phyloP scores from a whole-genome alignment of 1,139 yeast species.

The Hemisphaericaspora subhashii region DNA sequence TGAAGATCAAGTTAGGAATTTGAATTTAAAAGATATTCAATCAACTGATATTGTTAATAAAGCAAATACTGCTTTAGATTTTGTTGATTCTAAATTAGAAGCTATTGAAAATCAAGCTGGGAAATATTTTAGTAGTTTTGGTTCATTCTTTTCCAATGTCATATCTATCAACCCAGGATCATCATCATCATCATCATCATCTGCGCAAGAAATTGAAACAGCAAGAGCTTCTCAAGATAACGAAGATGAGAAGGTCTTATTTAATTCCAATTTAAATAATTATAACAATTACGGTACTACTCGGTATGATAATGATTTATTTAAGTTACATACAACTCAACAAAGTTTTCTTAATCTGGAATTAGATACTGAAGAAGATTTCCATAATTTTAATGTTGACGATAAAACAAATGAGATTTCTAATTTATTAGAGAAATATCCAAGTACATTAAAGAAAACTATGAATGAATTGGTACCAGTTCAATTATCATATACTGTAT shows the following conservation, averaged over 20 bases:
- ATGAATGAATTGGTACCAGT: constrained; percentile 72
- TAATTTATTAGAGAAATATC: constrained; percentile 46
- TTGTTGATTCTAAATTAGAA: constrained; percentile 67
- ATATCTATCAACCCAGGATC: constrained; percentile 49
- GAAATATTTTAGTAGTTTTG: constrained; percentile 54
- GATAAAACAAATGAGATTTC: constrained; percentile 54
- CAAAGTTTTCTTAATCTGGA: constrained; percentile 18
- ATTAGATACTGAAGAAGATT: constrained; percentile 18
- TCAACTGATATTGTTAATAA: constrained; percentile 18
- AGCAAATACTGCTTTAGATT: constrained; percentile 63
- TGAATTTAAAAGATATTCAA: constrained; percentile 22
- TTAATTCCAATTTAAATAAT: constrained; percentile 20
- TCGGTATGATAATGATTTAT: constrained; percentile 42
- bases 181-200: too few species aligned
- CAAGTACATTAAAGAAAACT: constrained; percentile 51
- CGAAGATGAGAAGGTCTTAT: constrained; percentile 20
- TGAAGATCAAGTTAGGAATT: constrained; percentile 32
- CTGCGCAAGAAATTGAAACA: too few species aligned
- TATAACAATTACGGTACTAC: constrained; percentile 40
- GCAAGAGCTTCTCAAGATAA: too few species aligned
- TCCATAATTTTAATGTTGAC: constrained; percentile 43
- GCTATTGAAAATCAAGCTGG: constrained; percentile 66
- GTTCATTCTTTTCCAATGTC: constrained; percentile 57
- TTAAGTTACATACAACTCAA: constrained; percentile 38
- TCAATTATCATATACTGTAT: constrained; percentile 54